phyloP scores from a whole-genome alignment of 129 eudicot species.

The Solidago caesia region DNA sequence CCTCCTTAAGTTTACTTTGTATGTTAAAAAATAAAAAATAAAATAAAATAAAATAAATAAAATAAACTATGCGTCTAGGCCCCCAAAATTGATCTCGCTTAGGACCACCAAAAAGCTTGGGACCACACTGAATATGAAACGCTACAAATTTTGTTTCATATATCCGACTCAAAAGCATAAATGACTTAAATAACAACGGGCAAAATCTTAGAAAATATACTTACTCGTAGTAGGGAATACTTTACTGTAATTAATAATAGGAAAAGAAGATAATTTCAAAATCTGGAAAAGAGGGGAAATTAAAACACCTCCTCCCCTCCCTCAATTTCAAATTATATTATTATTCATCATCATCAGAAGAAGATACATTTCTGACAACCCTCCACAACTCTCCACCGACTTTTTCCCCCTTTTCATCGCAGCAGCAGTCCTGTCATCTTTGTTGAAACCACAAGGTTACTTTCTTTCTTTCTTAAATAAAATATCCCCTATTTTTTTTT shows the following conservation, averaged over 20 bases:
- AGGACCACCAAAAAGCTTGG: too few relatives aligned
- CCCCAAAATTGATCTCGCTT: too few relatives aligned
- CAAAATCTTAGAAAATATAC: too few relatives aligned
- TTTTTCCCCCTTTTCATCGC: slow-evolving; percentile 7
- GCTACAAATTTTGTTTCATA: too few relatives aligned
- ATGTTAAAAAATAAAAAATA: too few relatives aligned
- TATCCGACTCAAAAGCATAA: too few relatives aligned
- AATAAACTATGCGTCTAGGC: too few relatives aligned
- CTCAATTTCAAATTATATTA: slow-evolving; percentile 24
- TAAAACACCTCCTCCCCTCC: not conserved
- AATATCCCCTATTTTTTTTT: not conserved
- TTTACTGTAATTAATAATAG: not conserved
- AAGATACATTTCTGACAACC: slow-evolving; percentile 14
- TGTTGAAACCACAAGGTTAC: slow-evolving; percentile 20
- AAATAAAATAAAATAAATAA: too few relatives aligned
- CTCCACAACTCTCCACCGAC: slow-evolving; percentile 16
- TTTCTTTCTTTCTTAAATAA: not conserved
- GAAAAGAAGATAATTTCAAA: slow-evolving; percentile 22
- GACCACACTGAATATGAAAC: too few relatives aligned
- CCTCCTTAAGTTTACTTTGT: too few relatives aligned
- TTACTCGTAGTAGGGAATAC: too few relatives aligned
- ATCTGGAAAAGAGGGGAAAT: slow-evolving; percentile 42
- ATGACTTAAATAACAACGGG: too few relatives aligned
- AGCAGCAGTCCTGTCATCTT: slow-evolving; percentile 9
- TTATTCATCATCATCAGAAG: slow-evolving; percentile 8